phyloP scores from a whole-genome alignment of 2,329 filamentous ascomycete genomes.

The Epicoccum sorghinum region DNA sequence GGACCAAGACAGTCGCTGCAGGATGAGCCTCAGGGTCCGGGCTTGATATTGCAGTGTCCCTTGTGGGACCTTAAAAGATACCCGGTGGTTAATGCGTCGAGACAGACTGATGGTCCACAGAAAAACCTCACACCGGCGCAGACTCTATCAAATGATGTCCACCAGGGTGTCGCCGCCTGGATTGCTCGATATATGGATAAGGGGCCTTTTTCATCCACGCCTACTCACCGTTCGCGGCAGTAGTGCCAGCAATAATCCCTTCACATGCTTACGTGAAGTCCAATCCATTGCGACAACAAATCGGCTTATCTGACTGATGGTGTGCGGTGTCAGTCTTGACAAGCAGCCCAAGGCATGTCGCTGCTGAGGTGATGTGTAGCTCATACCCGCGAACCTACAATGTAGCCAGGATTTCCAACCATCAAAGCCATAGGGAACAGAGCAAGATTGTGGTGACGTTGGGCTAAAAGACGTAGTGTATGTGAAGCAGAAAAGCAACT shows the following conservation, averaged over 20 bases:
- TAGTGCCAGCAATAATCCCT: not conserved
- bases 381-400: no score
- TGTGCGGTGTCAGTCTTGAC: constrained; percentile 2
- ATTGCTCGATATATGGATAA: not conserved
- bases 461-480: no score
- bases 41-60: not conserved
- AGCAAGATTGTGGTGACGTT: no score
- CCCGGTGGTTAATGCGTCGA: not conserved
- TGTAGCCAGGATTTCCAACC: no score
- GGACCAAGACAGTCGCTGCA: constrained; percentile 1
- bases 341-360: not conserved
- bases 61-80: constrained; percentile 2
- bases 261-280: not conserved
- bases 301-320: not conserved
- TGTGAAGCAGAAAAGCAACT: not conserved
- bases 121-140: not conserved
- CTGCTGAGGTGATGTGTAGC: no score
- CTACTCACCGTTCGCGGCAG: not conserved
- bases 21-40: constrained; percentile 7
- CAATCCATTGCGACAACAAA: not conserved
- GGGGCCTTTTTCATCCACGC: not conserved
- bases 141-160: not conserved
- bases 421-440: no score
- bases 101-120: not conserved
- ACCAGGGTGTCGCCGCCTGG: not conserved